Base-by-base conservation (phyloP, 345 rosid genomes). In the Salix exigua region DNA sequence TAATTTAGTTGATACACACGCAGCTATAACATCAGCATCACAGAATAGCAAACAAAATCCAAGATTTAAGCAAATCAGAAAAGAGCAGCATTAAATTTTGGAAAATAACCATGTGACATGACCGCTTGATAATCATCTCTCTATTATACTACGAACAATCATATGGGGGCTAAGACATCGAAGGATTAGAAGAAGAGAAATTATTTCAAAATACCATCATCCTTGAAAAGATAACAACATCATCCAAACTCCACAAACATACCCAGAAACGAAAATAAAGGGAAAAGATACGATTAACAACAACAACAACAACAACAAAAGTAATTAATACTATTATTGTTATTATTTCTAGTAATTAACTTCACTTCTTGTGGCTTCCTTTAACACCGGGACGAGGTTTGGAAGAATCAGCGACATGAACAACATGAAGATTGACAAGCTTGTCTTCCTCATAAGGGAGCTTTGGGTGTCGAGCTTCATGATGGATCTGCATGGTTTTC, bases 401-500 rank as follows among this genome's bases (percentile, higher is more conserved):
- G 2, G 75, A 42, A 16, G 83, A 0, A 5, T 77, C 92, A 0
- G 71, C 81, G 0, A 42, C 83, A 12, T 0, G 4, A 2, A 17
- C 0, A 40, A 86, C 86, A 76, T 92, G 99, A 58, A 77, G 92
- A 86, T 94, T 92, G 75, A 76, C 84, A 68, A 92, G 51, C 85
- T 88, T 89, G 11, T 83, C 70, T 74, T 92, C 97, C 5, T 94
- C 97, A 48, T 80, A 94, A 42, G 91, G 90, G 40, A 94, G 72
- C 87, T 91, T 93, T 0, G 97, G 96, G 68, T 94, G 97, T 73
- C 88, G 90, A 11, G 99, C 87, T 5, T 92, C 99, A 80, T 94
- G 99, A 75, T 94, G 99, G 77, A 91, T 92, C 90, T 92, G 90
- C 97, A 94, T 94, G 12, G 97, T 82, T 76, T 94, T 94, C 6